These are phyloP conservation scores for Clonostachys chloroleuca DNA, from an alignment of 2,329 filamentous ascomycete genomes.

Conservation along the genomic window DNA sequence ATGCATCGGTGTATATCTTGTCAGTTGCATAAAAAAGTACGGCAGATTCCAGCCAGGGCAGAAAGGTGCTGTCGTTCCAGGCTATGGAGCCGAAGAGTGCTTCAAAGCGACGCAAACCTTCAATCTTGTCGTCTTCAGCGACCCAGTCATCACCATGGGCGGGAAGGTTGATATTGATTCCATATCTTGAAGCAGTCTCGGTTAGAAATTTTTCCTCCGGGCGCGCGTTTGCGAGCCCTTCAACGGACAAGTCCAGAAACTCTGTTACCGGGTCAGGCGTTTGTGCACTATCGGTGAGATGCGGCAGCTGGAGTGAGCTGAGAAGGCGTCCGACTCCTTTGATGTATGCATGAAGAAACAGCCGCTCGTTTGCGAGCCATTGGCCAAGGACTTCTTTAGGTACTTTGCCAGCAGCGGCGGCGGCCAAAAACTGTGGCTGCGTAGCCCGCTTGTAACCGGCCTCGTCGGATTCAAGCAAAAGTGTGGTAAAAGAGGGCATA, in stretches of 20 bases:
- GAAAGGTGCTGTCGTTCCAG: constrained; percentile 29
- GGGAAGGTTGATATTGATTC: constrained; percentile 40
- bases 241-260: constrained; percentile 58
- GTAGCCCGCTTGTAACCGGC: constrained; percentile 51
- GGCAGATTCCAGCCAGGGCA: constrained; percentile 60
- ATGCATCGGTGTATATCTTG: constrained; percentile 56
- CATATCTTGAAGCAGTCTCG: constrained; percentile 56
- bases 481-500: too few species aligned
- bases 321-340: constrained; percentile 61
- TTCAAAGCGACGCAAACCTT: constrained; percentile 30
- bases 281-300: not conserved
- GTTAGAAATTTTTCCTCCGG: constrained; percentile 66
- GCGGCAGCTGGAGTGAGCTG: constrained; percentile 43
- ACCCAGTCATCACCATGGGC: constrained; percentile 13
- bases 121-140: constrained; percentile 23
- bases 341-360: constrained; percentile 68
- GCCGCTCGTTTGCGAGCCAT: constrained; percentile 69
- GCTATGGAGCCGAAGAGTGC: constrained; percentile 49
- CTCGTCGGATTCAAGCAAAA: constrained; percentile 43
- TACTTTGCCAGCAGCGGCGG: constrained; percentile 60
- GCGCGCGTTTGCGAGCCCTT: constrained; percentile 61
- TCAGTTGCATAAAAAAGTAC: constrained; percentile 78
- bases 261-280: not conserved
- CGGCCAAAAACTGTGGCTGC: constrained; percentile 60
- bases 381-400: constrained; percentile 50